These are phyloP conservation scores for Rhizopogon salebrosus DNA, from an alignment of 768 basidiomycete species.

Conservation along the genomic window DNA sequence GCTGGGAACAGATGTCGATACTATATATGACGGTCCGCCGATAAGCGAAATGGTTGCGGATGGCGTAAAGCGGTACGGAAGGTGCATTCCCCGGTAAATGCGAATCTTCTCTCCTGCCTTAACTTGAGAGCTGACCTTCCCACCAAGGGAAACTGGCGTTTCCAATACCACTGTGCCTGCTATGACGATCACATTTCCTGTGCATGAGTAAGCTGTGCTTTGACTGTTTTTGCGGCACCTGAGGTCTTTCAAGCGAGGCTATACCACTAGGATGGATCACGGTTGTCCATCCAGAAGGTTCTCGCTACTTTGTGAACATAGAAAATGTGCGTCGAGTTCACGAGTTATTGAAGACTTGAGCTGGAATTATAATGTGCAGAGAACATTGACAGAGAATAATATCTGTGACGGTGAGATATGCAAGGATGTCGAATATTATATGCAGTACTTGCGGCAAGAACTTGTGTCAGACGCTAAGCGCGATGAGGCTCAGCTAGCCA, in stretches of 20 bases:
- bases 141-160: not conserved
- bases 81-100: not conserved
- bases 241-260: not conserved
- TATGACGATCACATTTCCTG: not conserved
- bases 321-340: constrained; percentile 33
- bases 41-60: constrained; percentile 14
- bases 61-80: constrained; percentile 13
- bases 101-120: not conserved
- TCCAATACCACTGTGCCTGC: not conserved
- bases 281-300: constrained; percentile 55
- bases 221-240: not conserved
- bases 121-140: not conserved
- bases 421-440: constrained; percentile 32
- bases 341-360: not conserved
- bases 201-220: not conserved
- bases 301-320: constrained; percentile 49
- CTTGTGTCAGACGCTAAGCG: constrained; percentile 8
- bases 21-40: not conserved
- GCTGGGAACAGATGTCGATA: constrained; percentile 2
- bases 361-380: constrained; percentile 29
- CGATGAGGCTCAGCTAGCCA: constrained; percentile 18
- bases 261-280: constrained; percentile 38
- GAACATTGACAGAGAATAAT: constrained; percentile 51
- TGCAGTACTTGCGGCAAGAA: constrained; percentile 10
- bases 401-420: constrained; percentile 33